Evolutionary conservation across 2,329 filamentous ascomycete genomes (phyloP), one percentile per base, ranked within the genome.

Genomic region (Neofusicoccum kwambonambiense): DNA sequence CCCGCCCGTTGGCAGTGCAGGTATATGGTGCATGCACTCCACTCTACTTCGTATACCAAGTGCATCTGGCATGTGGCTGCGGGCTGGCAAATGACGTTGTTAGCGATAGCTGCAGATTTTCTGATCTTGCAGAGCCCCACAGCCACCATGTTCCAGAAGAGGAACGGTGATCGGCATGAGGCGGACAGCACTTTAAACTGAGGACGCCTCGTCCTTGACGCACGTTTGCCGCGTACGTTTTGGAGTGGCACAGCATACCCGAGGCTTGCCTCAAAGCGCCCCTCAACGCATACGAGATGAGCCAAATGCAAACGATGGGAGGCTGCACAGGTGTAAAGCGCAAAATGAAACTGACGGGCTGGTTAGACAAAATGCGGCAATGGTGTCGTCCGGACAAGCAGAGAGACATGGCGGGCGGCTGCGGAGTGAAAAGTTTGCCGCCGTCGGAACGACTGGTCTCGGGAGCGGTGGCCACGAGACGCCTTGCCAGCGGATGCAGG

Each of bases 161-260:
- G 54, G 8, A 11, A 37, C 22, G 37, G 7, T 17, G n/a, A 45
- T 47, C 41, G 11, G 8, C 37, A 11, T 11, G 13, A 57, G 19
- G 41, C 41, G 35, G 54, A n/a, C 31, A 19, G 17, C 41, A 12
- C 13, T 45, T 27, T 27, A 27, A 45, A n/a, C 31, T 15, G 35
- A 42, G 42, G 37, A 19, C 19, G 37, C 39, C 41, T 19, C 27
- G 17, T 35, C 44, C 41, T 13, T 17, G 31, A 19, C n/a, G 22
- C 56, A 60, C 56, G 56, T 60, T 60, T 35, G 56, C 22, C 56
- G 27, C 42, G 56, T 45, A 17, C 15, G 41, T 57, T 57, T n/a
- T 12, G 39, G 22, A 57, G 22, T 44, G 52, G 7, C 37, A 57
- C 52, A 35, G 54, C 27, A 47, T 35, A 12, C 12, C 1, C 15